These are phyloP conservation scores for Penicillium sp. DNA, from an alignment of 2,329 filamentous ascomycete species.

Conservation along the genomic window DNA sequence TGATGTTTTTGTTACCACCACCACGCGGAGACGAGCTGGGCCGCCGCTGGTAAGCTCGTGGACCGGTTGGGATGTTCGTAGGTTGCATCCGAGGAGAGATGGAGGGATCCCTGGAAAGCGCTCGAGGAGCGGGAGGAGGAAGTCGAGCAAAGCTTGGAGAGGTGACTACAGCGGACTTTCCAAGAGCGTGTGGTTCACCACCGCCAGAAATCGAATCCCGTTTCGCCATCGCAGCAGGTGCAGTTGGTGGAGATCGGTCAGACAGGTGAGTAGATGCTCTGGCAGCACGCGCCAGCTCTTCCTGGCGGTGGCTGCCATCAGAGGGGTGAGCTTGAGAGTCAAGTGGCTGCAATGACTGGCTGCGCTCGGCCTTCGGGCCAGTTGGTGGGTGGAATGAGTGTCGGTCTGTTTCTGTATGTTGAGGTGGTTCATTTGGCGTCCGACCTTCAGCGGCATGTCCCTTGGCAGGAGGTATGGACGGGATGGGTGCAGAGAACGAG, in stretches of 20 bases:
- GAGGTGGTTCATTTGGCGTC: constrained; percentile 4
- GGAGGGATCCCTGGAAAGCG: constrained; percentile 34
- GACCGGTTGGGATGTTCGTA: constrained; percentile 44
- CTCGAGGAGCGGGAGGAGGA: constrained; percentile 29
- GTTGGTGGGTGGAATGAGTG: constrained; percentile 43
- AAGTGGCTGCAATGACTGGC: constrained; percentile 24
- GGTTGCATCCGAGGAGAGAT: constrained; percentile 42
- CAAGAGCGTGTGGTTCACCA: constrained; percentile 23
- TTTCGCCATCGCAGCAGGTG: constrained; percentile 39
- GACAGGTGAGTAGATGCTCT: constrained; percentile 28
- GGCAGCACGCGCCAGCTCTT: constrained; percentile 27
- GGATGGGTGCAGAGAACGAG: constrained; percentile 36
- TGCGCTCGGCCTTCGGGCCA: constrained; percentile 47
- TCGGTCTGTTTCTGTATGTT: constrained; percentile 29
- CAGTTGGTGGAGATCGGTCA: constrained; percentile 40
- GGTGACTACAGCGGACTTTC: constrained; percentile 22
- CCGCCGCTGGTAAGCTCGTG: constrained; percentile 43
- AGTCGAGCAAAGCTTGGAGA: constrained; percentile 32
- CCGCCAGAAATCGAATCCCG: constrained; percentile 23
- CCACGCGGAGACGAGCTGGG: constrained; percentile 32
- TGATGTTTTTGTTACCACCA: constrained; percentile 37
- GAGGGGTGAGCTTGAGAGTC: constrained; percentile 28
- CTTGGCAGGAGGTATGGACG: constrained; percentile 26
- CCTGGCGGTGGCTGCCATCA: constrained; percentile 29
- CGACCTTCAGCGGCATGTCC: constrained; percentile 17